Percentiles rank a stretch among this genome's conserved stretches.
These are phyloP conservation scores for Podaxis sp. DNA, from an alignment of 768 basidiomycete species.

Conservation along the genomic window DNA sequence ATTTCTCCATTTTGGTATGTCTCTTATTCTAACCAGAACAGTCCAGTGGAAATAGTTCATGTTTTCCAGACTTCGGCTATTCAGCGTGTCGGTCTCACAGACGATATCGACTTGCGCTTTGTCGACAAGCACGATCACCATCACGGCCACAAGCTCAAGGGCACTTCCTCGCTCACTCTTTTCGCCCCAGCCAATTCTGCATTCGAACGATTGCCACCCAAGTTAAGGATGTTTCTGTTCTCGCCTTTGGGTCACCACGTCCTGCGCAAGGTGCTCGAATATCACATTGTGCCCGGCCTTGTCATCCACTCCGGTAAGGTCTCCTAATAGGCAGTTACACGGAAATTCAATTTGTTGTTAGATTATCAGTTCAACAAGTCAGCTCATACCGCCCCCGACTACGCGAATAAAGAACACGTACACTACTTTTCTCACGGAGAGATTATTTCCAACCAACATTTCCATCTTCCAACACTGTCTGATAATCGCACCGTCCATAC, in stretches of 20 bases:
- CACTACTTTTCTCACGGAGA: constrained; percentile 20
- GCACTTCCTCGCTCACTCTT: constrained; percentile 46
- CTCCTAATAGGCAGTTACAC: neutral
- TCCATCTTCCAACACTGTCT: constrained; percentile 42
- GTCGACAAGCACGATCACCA: constrained; percentile 32
- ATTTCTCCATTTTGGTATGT: constrained; percentile 52
- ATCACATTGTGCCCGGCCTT: constrained; percentile 52
- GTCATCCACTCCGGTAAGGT: constrained; percentile 51
- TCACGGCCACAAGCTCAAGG: constrained; percentile 40
- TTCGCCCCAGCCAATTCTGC: constrained; percentile 57
- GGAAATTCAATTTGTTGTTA: constrained; percentile 6
- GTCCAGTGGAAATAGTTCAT: neutral
- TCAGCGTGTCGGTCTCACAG: constrained; percentile 47
- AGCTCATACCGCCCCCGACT: neutral
- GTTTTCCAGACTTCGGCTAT: constrained; percentile 50
- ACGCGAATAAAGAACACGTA: neutral
- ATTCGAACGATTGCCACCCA: constrained; percentile 47
- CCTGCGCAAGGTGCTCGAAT: constrained; percentile 55
- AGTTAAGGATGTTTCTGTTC: constrained; percentile 55
- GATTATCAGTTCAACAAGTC: constrained; percentile 34
- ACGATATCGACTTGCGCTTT: constrained; percentile 47
- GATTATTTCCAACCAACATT: constrained; percentile 33
- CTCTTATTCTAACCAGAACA: neutral
- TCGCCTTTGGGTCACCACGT: constrained; percentile 54
- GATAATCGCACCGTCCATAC: constrained; percentile 44